Percentiles rank a stretch among this genome's conserved stretches.
These are phyloP conservation scores for Diplogelasinospora grovesii DNA, from an alignment of 495 filamentous ascomycete species.

Conservation along the genomic window DNA sequence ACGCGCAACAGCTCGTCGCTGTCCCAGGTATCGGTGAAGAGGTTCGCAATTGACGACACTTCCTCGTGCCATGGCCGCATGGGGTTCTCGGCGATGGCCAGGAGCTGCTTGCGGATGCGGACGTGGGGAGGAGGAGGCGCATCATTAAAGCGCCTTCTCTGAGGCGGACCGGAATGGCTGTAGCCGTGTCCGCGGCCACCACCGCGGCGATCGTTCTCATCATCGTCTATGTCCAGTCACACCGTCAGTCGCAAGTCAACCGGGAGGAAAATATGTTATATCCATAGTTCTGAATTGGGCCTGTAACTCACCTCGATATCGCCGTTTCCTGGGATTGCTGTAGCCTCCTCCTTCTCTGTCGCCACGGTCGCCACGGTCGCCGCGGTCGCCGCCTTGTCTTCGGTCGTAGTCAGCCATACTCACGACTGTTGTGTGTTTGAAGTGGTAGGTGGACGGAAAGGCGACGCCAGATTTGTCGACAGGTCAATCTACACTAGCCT, in stretches of 20 bases:
- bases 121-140: slow-evolving; percentile 68
- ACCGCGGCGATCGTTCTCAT: slow-evolving; percentile 74
- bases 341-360: slow-evolving; percentile 40
- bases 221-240: slow-evolving; percentile 23
- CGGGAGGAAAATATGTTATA: too few relatives aligned
- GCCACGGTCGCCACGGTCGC: too few relatives aligned
- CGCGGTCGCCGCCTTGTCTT: slow-evolving; percentile 47
- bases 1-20: slow-evolving; percentile 58
- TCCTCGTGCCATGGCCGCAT: slow-evolving; percentile 77
- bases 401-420: slow-evolving; percentile 72
- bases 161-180: slow-evolving; percentile 62
- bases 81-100: slow-evolving; percentile 81
- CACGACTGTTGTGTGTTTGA: neutral
- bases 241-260: neutral
- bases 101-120: slow-evolving; percentile 71
- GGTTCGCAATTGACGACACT: slow-evolving; percentile 64
- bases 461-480: neutral
- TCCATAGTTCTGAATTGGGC: too few relatives aligned
- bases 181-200: too few relatives aligned
- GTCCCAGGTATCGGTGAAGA: slow-evolving; percentile 71
- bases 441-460: neutral
- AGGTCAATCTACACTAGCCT: too few relatives aligned
- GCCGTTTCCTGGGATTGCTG: slow-evolving; percentile 60
- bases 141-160: slow-evolving; percentile 72
- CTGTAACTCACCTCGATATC: slow-evolving; percentile 38